Percentiles rank a stretch among this genome's conserved stretches.
Evolutionary conservation across 2,329 filamentous ascomycete species (phyloP).

Genomic region (Huntiella bhutanensis): DNA sequence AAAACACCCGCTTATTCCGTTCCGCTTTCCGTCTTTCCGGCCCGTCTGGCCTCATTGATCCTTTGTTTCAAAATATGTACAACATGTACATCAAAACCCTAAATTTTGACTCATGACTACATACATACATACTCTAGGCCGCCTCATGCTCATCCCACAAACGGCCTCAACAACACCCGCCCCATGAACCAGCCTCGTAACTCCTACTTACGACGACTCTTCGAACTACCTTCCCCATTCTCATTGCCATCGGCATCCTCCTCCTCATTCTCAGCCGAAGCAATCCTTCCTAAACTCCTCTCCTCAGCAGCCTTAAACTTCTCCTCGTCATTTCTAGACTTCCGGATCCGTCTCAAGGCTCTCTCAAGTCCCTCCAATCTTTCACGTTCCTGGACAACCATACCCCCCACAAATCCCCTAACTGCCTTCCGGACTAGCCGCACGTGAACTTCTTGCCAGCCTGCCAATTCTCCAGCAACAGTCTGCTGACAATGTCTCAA

Average conservation of each 20-base stretch:
- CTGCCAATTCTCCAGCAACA: conserved; percentile 76
- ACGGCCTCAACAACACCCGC: background rate
- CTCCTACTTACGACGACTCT: background rate
- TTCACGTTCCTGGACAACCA: conserved; percentile 64
- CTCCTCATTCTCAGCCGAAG: background rate
- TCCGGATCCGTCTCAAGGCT: conserved; percentile 46
- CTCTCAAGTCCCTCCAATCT: conserved; percentile 63
- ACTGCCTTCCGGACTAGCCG: conserved; percentile 57
- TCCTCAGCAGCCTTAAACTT: too few species aligned
- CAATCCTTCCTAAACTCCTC: background rate
- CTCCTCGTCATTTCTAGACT: background rate
- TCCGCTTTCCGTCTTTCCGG: too few species aligned
- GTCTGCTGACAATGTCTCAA: conserved; percentile 84
- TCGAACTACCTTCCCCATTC: background rate
- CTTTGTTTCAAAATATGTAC: conserved; percentile 15
- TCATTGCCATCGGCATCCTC: background rate
- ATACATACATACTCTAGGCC: background rate
- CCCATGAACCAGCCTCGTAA: background rate
- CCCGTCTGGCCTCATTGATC: background rate
- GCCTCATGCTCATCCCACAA: background rate
- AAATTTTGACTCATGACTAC: too few species aligned
- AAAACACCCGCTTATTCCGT: too few species aligned
- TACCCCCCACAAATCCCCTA: conserved; percentile 54
- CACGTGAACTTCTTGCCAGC: conserved; percentile 82
- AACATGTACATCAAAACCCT: too few species aligned